Evolutionary conservation across 768 basidiomycete species (phyloP).

Genomic region (Rubroboletus satanas): DNA sequence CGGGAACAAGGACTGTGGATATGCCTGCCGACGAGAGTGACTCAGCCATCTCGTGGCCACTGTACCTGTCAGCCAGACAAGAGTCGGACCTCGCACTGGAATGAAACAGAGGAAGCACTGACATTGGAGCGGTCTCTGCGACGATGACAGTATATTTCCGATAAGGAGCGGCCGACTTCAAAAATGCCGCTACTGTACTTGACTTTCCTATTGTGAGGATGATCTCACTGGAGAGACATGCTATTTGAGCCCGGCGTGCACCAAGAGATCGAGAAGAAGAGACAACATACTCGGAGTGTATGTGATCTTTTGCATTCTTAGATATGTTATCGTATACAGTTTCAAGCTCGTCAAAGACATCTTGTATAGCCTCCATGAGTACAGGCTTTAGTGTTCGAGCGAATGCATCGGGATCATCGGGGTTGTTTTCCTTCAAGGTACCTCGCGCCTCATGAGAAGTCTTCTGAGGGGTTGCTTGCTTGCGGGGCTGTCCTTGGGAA

Average conservation of each 20-base stretch:
- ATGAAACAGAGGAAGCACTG: constrained; percentile 29
- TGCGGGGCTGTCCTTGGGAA: constrained; percentile 67
- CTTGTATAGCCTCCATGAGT: constrained; percentile 94
- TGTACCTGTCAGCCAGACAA: constrained; percentile 50
- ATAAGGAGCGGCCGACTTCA: constrained; percentile 85
- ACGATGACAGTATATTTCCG: constrained; percentile 96
- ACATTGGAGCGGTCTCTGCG: constrained; percentile 94
- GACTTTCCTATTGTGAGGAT: constrained; percentile 94
- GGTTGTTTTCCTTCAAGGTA: constrained; percentile 63
- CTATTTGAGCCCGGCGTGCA: not conserved
- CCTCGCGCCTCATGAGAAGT: constrained; percentile 45
- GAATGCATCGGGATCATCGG: constrained; percentile 76
- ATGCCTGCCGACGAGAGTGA: constrained; percentile 75
- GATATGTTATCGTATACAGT: constrained; percentile 94
- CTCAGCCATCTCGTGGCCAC: constrained; percentile 81
- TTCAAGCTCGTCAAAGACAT: constrained; percentile 93
- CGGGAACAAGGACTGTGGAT: constrained; percentile 95
- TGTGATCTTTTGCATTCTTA: constrained; percentile 91
- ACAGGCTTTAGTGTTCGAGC: constrained; percentile 82
- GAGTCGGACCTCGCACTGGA: constrained; percentile 1
- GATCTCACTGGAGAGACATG: constrained; percentile 64
- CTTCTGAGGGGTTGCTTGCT: constrained; percentile 40
- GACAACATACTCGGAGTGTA: constrained; percentile 88
- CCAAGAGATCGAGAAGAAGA: not conserved
- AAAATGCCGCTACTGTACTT: constrained; percentile 87